Evolutionary conservation across 2,329 filamentous ascomycete species (phyloP), one percentile per base, ranked within the genome.

Genomic region (Escovopsis sp.): DNA sequence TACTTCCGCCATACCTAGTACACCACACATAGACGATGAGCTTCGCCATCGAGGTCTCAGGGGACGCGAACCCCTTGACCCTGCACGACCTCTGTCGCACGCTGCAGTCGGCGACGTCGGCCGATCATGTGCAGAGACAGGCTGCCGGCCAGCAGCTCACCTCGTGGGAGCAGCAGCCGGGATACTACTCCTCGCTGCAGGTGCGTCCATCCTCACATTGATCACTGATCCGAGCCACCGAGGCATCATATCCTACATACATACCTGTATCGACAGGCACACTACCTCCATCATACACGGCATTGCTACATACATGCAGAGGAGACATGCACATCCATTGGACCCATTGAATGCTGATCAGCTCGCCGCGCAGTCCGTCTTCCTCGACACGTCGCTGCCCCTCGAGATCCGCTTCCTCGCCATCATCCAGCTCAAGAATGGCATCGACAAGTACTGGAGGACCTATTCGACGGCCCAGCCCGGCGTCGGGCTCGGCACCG

Each of bases 351-450:
- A 9, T 15, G 11, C 31, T 33, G 19, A 33, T 33, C 30, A n/a
- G 21, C n/a, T 9, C 13, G 10, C 21, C 21, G 11, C 27, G 32
- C 32, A 92, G 79, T 70, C 78, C 46, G 72, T 85, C 26, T 94
- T 87, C 53, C 69, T 94, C 43, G 82, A 94, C 60, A 76, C 75
- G 41, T 74, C 75, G 2, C 63, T 92, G 1, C 81, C 84, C 1
- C 60, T 73, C 39, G 78, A 92, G 48, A 72, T 88, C 35, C 81
- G 90, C 41, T 86, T 93, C 50, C 76, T 94, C 10, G 82, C 88
- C 36, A 75, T 96, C 39, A 94, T 96, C 45, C 83, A 94, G 53
- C 68, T 98, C 36, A 96, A 96, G 55, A 94, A 96, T 55, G 90
- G 87, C 37, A 87, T 96, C 56, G 88, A 96, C 54, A 86, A 80